Evolutionary conservation across 306 rosid species (phyloP), one percentile per base, ranked within the genome.

Genomic region (Arachis hypogaea): DNA sequence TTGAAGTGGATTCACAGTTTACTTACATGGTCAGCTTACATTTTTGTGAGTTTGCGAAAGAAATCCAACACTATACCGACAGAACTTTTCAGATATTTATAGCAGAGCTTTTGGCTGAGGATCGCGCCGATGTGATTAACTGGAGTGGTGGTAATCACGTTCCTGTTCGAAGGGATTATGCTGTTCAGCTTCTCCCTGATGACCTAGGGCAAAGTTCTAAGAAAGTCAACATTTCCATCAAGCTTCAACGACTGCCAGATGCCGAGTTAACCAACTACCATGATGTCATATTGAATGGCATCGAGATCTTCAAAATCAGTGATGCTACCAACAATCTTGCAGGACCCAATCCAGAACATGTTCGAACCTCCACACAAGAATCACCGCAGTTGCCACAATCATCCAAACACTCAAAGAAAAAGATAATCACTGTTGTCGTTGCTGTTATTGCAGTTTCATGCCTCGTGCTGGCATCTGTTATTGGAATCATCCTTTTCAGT

Each of bases 301-400:
- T 81, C 1, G 81, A 81, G 40, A 59, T 81, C 59, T 81, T 81
- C 47, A 81, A 81, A 44, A 18, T 81, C 30, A 81, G 62, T 10
- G 75, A 71, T 11, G 5, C 0, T 0, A 67, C 5, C 2, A 12
- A 52, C 2, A 80, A 62, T 55, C 83, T 73, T 6, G 83, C 76
- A 0, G 79, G 76, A 7, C 12, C 65, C 1, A 79, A 74, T 42
- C 79, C 72, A 0, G 59, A 68, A 2, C 63, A 36, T 0, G 46
- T 7, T 1, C 16, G 33, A 7, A 3, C 71, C 8, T 44, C 51
- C 0, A 57, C 49, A 0, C 16, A 11, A 41, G 44, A 4, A 41
- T 41, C 3, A 6, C 44, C 1, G 6, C 0, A 0, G 2, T 0
- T 7, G 10, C 18, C 12, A 2, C 33, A 42, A 42, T 5, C 47